Base-by-base conservation (phyloP, 805 yeast genomes). In the Candida sakaeoensis region DNA sequence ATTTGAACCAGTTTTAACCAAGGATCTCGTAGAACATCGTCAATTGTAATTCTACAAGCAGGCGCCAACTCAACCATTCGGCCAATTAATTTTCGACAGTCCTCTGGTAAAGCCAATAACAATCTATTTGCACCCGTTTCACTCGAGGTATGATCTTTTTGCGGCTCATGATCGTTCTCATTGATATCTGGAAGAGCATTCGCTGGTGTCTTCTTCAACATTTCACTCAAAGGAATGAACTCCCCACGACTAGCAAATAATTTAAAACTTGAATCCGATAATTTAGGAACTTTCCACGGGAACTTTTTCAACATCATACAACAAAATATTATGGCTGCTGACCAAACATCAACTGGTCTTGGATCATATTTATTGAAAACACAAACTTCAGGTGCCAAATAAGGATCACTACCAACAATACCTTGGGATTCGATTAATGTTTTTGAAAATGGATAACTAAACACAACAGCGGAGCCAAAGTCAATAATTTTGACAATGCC, bases 61-160 rank as follows among this genome's bases (percentile, higher is more conserved):
- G 95, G 95, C 1, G 95, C 90, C 45, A 85, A 63, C 34, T 80
- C 85, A 33, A 85, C 90, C 95, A 85, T 85, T 47, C 78, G 74
- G 4, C 83, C 76, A 45, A 85, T 75, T 48, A 85, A 68, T 8
- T 78, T 65, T 37, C 91, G 77, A 24, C 82, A 74, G 42, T 82
- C 85, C 39, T 72, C 79, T 2, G 90, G 88, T 35, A 85, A 63
- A 0, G 91, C 89, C 48, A 76, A 74, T 43, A 84, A 61, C 27
- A 85, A 64, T 47, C 95, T 70, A 34, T 79, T 84, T 18, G 83
- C 89, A 3, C 95, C 95, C 39, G 78, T 72, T 40, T 77, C 67
- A 37, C 74, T 72, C 3, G 86, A 77, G 0, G 89, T 85, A 51
- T 80, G 86, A 1, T 77, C 61, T 55, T 58, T 57, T 31, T 28